Conservation (phyloP, 352 stramenopile species). For the Globisporangium acanthophoron region DNA sequence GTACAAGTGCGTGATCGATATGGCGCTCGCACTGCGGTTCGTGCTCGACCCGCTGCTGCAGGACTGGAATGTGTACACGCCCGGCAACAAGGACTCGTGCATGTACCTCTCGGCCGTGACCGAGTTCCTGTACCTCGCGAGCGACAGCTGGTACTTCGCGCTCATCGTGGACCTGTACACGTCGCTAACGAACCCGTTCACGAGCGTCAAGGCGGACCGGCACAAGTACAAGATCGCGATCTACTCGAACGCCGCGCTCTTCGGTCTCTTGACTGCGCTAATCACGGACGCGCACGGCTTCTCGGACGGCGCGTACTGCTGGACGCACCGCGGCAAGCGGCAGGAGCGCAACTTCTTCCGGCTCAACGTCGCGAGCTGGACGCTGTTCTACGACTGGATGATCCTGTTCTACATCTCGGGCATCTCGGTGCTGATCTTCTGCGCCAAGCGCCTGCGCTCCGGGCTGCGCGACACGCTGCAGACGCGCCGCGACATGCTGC, state of each 20-base stretch:
- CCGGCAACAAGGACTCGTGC: conserved; percentile 28
- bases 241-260: conserved; percentile 32
- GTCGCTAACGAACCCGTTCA: conserved; percentile 84
- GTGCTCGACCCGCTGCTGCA: conserved; percentile 62
- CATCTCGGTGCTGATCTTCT: conserved; percentile 60
- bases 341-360: conserved; percentile 56
- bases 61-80: conserved; percentile 39
- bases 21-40: conserved; percentile 62
- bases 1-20: conserved; percentile 80
- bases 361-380: conserved; percentile 68
- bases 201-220: conserved; percentile 65
- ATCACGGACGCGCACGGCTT: conserved; percentile 43
- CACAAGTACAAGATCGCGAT: conserved; percentile 56
- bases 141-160: conserved; percentile 81
- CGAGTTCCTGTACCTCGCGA: conserved; percentile 74
- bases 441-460: conserved; percentile 56
- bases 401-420: conserved; percentile 79
- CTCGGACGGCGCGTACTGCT: conserved; percentile 75
- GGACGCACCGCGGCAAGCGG: conserved; percentile 51
- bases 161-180: conserved; percentile 69
- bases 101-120: conserved; percentile 61
- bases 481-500: conserved; percentile 71
- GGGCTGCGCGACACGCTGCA: conserved; percentile 70
- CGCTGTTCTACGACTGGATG: conserved; percentile 84
- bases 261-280: conserved; percentile 32